These are phyloP conservation scores for Leavenworthia alabamica DNA, from an alignment of 345 rosid species.

Conservation along the genomic window DNA sequence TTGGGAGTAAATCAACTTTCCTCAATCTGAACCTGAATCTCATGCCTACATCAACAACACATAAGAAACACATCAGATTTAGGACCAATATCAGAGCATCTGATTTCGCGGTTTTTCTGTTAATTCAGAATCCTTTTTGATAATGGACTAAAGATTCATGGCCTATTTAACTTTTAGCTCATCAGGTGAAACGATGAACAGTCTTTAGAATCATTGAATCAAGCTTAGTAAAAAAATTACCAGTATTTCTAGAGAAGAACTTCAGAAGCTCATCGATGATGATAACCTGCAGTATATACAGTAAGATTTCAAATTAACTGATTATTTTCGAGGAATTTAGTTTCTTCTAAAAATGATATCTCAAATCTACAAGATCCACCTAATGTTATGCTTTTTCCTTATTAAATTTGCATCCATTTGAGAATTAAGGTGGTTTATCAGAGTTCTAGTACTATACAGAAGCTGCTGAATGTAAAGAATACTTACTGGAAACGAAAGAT, in stretches of 20 bases:
- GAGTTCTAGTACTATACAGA: constrained; percentile 4
- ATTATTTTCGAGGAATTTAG: neutral
- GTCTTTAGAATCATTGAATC: neutral
- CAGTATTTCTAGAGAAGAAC: constrained; percentile 75
- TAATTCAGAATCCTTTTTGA: neutral
- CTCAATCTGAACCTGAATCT: constrained; percentile 70
- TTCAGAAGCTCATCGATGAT: constrained; percentile 87
- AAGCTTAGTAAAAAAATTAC: constrained; percentile 17
- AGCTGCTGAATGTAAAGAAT: neutral
- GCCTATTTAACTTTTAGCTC: neutral
- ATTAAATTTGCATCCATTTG: constrained; percentile 1
- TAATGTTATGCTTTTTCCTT: neutral
- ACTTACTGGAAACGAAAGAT: constrained; percentile 96
- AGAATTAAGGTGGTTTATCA: neutral
- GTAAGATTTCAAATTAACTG: neutral
- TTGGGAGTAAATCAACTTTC: constrained; percentile 72
- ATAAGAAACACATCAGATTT: neutral
- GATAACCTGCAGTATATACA: constrained; percentile 55
- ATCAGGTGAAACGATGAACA: neutral
- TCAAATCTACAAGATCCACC: neutral
- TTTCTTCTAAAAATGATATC: neutral
- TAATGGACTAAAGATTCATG: neutral
- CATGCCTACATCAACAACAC: constrained; percentile 42
- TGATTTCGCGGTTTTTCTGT: neutral
- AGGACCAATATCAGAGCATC: neutral